Base-by-base conservation (phyloP, 169 alveolate genomes). In the Theileria luwenshuni region DNA sequence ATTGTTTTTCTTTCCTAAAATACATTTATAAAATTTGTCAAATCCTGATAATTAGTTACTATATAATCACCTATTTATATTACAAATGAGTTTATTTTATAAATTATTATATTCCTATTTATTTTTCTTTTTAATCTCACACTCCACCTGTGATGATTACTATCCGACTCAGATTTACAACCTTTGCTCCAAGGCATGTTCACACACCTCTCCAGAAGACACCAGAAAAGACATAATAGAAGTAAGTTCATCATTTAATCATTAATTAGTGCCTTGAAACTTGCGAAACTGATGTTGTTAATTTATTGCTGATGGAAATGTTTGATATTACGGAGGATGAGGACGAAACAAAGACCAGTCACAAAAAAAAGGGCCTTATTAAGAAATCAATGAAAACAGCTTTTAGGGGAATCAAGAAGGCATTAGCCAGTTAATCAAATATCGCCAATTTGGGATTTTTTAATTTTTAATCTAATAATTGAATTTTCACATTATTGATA, bases 161-260 rank as follows among this genome's bases (percentile, higher is more conserved):
- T 6, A 33, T 23, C 25, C 25, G 5, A 17, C 80, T 23, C 3
- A 15, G n/a, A 56, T 65, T 2, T 65, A 30, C 38, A 47, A 30
- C 45, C 23, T 65, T 49, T 65, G 74, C 48, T 65, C 67, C 23
- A 65, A 65, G 38, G 74, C 74, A 0, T 65, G 74, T 51, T 54
- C 68, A 43, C 25, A 65, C 15, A 30, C 74, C 32, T 32, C 48
- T 2, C 48, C 74, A 5, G 30, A 10, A 10, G 74, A 56, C 0
- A 65, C 27, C 0, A 41, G 21, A 28, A 38, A 65, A 25, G 74
- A 65, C 21, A 17, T 42, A 51, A 30, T 65, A 51, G 25, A 30
- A 32, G 74, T 65, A 33, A 8, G 74, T 54, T 65, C 38, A 49
- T 65, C 27, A 23, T 41, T 43, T 65, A 65, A 49, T 8, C 25